Evolutionary conservation across 2,329 filamentous ascomycete genomes (phyloP), one percentile per base, ranked within the genome.

Genomic region (Thermoascus crustaceus): DNA sequence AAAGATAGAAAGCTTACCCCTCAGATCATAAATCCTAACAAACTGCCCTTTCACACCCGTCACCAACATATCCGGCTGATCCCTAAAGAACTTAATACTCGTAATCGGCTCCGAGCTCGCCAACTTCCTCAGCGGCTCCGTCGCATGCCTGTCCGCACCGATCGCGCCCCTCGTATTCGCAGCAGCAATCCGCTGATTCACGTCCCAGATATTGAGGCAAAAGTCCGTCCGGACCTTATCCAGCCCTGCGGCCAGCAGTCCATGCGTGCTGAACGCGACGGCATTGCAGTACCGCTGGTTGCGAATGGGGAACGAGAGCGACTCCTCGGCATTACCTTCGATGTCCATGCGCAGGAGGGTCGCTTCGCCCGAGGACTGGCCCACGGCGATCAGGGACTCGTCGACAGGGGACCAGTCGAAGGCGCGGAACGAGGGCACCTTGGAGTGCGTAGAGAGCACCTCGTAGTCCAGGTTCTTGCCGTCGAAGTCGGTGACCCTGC

Each of bases 201-300:
- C 65, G 58, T 81, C 76, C 65, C 76, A 80, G 22, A 80, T 71
- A 46, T 79, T 79, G 42, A 81, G 57, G 47, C 75, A 79, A 37
- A 76, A 73, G 55, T 80, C 77, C 32, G 77, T 79, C 7, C 77
- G 68, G 26, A 78, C 75, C 43, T 75, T 68, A 49, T 80, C 77
- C 35, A 80, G 55, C 2, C 75, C 77, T 3, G 75, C 73, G 2
- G 77, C 77, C 30, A 81, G 60, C 37, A 75, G 63, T 19, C 73
- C 72, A 43, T 66, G 60, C 22, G 65, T 60, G 46, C 69, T 78
- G 48, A 80, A 75, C 2, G 76, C 71, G 35, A 80, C 73, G 2
- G 76, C 75, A 53, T 80, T 80, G 54, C 76, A 80, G 43, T 75
- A 75, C 23, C 77, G 67, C 53, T 78, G 76, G 41, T 76, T 74